Conservation (phyloP, 306 rosid species). For the Malus asiatica region DNA sequence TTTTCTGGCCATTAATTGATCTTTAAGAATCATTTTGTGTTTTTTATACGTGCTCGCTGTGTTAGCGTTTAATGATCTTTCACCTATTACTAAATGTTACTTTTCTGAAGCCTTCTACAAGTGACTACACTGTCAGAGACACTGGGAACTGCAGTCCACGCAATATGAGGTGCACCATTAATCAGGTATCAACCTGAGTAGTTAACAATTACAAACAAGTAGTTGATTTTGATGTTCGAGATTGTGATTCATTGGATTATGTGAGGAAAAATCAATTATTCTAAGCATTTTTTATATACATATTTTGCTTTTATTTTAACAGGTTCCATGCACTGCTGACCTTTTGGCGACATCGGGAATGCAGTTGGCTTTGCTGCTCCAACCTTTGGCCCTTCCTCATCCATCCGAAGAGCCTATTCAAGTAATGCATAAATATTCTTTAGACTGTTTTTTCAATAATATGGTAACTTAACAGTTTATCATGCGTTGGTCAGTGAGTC, state of each 20-base stretch:
- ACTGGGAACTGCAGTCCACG: constrained; percentile 98
- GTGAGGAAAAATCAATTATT: background rate
- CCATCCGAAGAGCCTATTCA: constrained; percentile 90
- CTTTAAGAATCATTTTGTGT: background rate
- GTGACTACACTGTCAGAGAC: constrained; percentile 78
- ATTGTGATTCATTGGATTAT: background rate
- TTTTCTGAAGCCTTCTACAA: constrained; percentile 76
- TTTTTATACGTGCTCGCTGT: background rate
- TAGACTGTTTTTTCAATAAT: background rate
- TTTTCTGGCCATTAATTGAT: background rate
- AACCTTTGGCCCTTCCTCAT: constrained; percentile 93
- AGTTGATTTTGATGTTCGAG: background rate
- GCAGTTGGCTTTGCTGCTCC: constrained; percentile 96
- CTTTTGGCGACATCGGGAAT: constrained; percentile 87
- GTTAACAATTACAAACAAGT: background rate
- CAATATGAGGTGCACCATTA: constrained; percentile 92
- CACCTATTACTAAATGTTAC: background rate
- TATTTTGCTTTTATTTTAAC: constrained; percentile 19
- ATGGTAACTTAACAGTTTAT: background rate
- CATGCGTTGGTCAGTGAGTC: background rate
- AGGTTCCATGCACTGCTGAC: constrained; percentile 90
- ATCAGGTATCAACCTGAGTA: constrained; percentile 56
- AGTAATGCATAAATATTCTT: constrained; percentile 28
- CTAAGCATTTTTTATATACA: background rate
- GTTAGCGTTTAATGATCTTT: constrained; percentile 4